Conservation (phyloP, 495 filamentous ascomycete genomes). For the Daldinia caldariorum region DNA sequence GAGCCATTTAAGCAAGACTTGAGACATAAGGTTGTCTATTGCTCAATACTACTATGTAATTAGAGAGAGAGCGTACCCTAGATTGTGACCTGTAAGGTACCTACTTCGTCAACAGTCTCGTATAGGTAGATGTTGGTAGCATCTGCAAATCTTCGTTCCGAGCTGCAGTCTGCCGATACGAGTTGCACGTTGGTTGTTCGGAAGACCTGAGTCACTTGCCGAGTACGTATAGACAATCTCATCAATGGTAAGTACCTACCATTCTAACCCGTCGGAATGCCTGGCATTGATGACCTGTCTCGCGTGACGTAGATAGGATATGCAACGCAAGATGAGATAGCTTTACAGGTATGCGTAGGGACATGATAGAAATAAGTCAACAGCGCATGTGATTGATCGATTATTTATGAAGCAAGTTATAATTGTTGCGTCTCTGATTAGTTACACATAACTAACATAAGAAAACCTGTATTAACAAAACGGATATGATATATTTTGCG, state of each 20-base stretch:
- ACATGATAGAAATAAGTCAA: neutral
- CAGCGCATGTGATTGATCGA: neutral
- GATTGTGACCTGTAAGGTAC: neutral
- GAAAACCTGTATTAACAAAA: too few species aligned
- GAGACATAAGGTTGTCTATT: too few species aligned
- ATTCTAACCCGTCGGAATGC: neutral
- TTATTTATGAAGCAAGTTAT: neutral
- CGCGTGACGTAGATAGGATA: neutral
- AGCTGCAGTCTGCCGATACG: neutral
- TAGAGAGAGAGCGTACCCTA: neutral
- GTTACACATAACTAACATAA: too few species aligned
- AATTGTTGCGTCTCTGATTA: neutral
- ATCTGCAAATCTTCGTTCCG: neutral
- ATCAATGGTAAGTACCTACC: neutral
- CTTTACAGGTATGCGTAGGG: neutral
- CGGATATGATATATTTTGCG: neutral
- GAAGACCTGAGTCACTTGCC: neutral
- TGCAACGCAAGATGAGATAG: constrained; percentile 6
- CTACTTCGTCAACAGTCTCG: neutral
- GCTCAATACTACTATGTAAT: too few species aligned
- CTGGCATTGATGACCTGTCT: constrained; percentile 1
- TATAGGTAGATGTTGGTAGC: neutral
- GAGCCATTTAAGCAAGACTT: too few species aligned
- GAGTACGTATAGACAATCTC: neutral
- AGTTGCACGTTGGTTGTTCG: neutral